Conservation (phyloP, 345 rosid species). For the Hypericum perforatum region DNA sequence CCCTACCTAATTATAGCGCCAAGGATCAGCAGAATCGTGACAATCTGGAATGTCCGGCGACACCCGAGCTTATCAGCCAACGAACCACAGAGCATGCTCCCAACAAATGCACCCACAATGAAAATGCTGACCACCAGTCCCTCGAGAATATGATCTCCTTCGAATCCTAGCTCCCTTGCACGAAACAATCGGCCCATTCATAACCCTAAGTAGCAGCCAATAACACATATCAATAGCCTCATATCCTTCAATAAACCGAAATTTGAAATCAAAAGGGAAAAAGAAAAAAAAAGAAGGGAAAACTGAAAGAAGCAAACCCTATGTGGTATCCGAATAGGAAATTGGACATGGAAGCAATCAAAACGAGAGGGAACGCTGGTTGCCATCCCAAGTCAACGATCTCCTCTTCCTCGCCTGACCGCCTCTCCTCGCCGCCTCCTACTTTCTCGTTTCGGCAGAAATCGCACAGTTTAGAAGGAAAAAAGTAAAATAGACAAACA, state of each 20-base stretch:
- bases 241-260: neutral
- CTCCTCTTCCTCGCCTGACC: neutral
- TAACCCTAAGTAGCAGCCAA: conserved; percentile 37
- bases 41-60: conserved; percentile 60
- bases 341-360: conserved; percentile 62
- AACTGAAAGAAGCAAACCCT: conserved; percentile 25
- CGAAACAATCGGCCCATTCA: conserved; percentile 76
- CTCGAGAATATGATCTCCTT: conserved; percentile 56
- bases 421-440: conserved; percentile 11
- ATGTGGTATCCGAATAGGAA: conserved; percentile 82
- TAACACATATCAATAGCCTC: neutral
- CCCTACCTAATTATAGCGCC: conserved; percentile 61
- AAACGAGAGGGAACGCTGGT: conserved; percentile 60
- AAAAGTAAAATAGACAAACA: no score
- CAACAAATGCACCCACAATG: conserved; percentile 70
- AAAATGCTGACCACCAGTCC: conserved; percentile 82
- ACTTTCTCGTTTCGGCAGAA: neutral
- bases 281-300: neutral
- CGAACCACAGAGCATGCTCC: conserved; percentile 52
- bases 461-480: no score
- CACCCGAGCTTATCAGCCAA: conserved; percentile 57
- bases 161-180: conserved; percentile 65
- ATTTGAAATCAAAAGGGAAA: neutral
- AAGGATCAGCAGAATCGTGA: conserved; percentile 41
- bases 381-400: conserved; percentile 50